Percentiles rank a stretch among this genome's conserved stretches.
phyloP scores from a whole-genome alignment of 306 rosid species.

The Prunus armeniaca region DNA sequence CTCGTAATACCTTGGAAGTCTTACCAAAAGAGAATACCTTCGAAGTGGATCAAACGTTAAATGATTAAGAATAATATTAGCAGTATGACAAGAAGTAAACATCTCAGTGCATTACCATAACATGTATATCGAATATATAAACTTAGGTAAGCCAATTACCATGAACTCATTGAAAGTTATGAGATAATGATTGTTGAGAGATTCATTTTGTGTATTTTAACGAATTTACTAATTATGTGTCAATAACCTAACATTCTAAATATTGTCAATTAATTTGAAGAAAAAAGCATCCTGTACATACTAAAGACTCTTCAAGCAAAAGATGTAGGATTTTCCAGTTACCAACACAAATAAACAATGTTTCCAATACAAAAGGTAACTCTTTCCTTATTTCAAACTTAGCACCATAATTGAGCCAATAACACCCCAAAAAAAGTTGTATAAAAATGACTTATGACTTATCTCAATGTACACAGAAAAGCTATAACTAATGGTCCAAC shows the following conservation, averaged over 20 bases:
- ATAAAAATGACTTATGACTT: background rate
- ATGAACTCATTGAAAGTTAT: background rate
- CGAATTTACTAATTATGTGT: background rate
- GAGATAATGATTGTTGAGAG: background rate
- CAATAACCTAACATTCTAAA: slow-evolving; percentile 19
- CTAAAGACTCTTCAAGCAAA: slow-evolving; percentile 16
- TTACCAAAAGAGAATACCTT: slow-evolving; percentile 29
- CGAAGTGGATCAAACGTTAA: slow-evolving; percentile 21
- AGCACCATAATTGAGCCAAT: background rate
- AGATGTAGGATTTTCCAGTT: slow-evolving; percentile 4
- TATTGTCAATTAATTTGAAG: slow-evolving; percentile 11
- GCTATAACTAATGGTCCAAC: background rate
- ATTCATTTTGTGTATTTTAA: slow-evolving; percentile 5
- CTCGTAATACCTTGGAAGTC: slow-evolving; percentile 31
- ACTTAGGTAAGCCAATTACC: slow-evolving; percentile 10
- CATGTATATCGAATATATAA: background rate
- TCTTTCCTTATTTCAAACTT: background rate
- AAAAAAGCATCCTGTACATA: slow-evolving; percentile 2
- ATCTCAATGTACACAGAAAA: background rate
- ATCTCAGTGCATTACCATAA: slow-evolving; percentile 13
- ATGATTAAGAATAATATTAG: slow-evolving; percentile 17
- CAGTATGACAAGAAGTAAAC: slow-evolving; percentile 21
- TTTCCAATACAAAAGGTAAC: background rate
- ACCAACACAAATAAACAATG: background rate
- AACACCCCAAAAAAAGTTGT: background rate